A percentile compares a stretch with the other conserved stretches of the same genome.
Evolutionary conservation across 2,329 filamentous ascomycete genomes (phyloP).

Genomic region (Paracoccidioides lutzii): DNA sequence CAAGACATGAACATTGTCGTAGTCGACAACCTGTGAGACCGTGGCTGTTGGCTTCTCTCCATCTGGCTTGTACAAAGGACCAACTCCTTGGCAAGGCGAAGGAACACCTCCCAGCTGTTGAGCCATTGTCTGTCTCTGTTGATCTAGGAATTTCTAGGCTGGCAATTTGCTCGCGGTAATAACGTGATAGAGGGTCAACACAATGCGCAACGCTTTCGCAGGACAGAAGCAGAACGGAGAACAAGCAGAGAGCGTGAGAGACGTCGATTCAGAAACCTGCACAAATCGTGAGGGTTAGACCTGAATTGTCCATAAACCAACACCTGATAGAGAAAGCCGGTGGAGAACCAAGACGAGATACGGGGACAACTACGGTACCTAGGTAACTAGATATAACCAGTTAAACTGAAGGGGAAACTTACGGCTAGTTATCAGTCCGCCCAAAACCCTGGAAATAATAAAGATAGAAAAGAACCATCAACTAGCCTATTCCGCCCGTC

Average conservation of each 20-base stretch:
- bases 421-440: not conserved
- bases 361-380: too few species aligned
- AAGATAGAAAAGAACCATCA: too few species aligned
- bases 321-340: too few species aligned
- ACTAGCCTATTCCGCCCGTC: too few species aligned
- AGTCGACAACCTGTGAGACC: conserved; percentile 67
- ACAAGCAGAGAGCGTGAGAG: not conserved
- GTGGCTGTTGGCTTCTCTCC: conserved; percentile 76
- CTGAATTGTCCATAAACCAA: not conserved
- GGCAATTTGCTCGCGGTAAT: too few species aligned
- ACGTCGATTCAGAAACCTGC: not conserved
- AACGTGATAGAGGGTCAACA: too few species aligned
- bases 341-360: too few species aligned
- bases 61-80: conserved; percentile 63
- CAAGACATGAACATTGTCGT: conserved; percentile 80
- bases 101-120: not conserved
- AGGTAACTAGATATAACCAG: too few species aligned
- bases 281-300: not conserved
- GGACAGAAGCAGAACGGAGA: not conserved
- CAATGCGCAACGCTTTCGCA: too few species aligned
- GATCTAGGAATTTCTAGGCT: too few species aligned
- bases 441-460: too few species aligned
- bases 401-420: not conserved
- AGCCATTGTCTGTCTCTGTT: conserved; percentile 1
- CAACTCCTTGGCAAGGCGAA: conserved; percentile 42